A percentile compares a stretch with the other conserved stretches of the same genome.
Conservation (phyloP, 2,329 filamentous ascomycete species). For the Penicillium sp. region DNA sequence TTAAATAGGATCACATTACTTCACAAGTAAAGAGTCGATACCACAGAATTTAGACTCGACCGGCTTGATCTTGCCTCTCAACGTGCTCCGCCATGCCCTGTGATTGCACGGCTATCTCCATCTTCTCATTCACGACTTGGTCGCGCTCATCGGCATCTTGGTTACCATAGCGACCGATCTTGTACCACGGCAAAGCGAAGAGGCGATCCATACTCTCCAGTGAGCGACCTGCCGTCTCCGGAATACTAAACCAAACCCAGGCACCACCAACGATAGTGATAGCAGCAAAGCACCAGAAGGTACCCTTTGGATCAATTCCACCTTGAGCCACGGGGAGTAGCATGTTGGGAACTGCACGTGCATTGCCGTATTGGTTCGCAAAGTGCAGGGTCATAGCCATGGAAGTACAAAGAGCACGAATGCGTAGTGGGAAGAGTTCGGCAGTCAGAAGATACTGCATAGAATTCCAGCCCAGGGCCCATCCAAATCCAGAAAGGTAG, state of each 20-base stretch:
- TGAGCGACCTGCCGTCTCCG: constrained; percentile 64
- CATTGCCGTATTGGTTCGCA: constrained; percentile 74
- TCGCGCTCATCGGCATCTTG: constrained; percentile 32
- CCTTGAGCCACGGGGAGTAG: constrained; percentile 50
- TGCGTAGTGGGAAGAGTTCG: constrained; percentile 72
- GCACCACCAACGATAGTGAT: constrained; percentile 66
- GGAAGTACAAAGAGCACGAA: constrained; percentile 68
- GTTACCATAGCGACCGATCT: constrained; percentile 58
- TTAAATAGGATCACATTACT: too few relatives aligned
- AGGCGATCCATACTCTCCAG: constrained; percentile 65
- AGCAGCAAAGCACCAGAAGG: constrained; percentile 73
- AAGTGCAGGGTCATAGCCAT: constrained; percentile 78
- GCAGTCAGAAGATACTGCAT: constrained; percentile 78
- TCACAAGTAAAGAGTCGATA: too few relatives aligned
- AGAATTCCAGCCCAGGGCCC: constrained; percentile 71
- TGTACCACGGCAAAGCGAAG: constrained; percentile 72
- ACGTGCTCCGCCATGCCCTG: constrained; percentile 19
- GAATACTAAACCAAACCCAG: constrained; percentile 72
- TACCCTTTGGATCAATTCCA: constrained; percentile 59
- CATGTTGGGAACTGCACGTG: constrained; percentile 73
- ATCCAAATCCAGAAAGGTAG: constrained; percentile 66
- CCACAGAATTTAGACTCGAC: constrained; percentile 2
- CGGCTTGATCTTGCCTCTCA: constrained; percentile 17
- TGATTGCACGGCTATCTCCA: constrained; percentile 17
- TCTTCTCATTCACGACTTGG: constrained; percentile 26